Base-by-base conservation (phyloP, 1,139 yeast genomes). In the Martiniozyma asiatica region DNA sequence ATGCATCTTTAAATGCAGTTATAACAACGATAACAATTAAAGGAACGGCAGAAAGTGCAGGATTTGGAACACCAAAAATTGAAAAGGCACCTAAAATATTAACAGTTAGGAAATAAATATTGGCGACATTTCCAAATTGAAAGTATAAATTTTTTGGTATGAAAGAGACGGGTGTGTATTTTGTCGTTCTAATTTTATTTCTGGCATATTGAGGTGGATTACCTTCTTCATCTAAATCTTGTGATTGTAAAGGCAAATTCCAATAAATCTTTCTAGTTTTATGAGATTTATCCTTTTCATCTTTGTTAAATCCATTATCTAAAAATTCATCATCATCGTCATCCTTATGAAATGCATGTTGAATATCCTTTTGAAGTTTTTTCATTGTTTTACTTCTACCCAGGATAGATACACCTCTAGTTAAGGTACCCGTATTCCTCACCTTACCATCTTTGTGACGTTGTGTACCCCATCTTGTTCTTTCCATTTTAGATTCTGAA, bases 151-250 rank as follows among this genome's bases (percentile, higher is more conserved):
- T 87, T 55, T 84, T 85, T 10, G 97, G 97, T 26, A 89, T 49
- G 47, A 89, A 89, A 5, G 92, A 62, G 30, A 89, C 50, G 5
- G 96, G 95, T 8, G 97, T 87, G 55, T 89, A 89, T 56, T 85
- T 87, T 4, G 98, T 85, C 2, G 98, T 87, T 59, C 96, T 76
- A 45, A 89, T 84, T 55, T 89, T 89, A 59, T 89, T 89, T 51
- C 94, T 68, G 3, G 93, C 75, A 51, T 77, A 89, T 12, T 35
- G 33, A 10, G 47, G 47, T 1, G 47, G 48, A 12, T 62, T 55
- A 11, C 84, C 84, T 5, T 73, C 64, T 27, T 66, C 74, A 41
- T 79, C 80, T 13, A 73, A 36, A 50, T 63, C 57, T 18, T 74
- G 71, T 4, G 59, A 60, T 1, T 95, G 94, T 30, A 87, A 58